Percentiles rank a stretch among this genome's conserved stretches.
Conservation (phyloP, 2,329 filamentous ascomycete species). For the Clonostachys sp. region DNA sequence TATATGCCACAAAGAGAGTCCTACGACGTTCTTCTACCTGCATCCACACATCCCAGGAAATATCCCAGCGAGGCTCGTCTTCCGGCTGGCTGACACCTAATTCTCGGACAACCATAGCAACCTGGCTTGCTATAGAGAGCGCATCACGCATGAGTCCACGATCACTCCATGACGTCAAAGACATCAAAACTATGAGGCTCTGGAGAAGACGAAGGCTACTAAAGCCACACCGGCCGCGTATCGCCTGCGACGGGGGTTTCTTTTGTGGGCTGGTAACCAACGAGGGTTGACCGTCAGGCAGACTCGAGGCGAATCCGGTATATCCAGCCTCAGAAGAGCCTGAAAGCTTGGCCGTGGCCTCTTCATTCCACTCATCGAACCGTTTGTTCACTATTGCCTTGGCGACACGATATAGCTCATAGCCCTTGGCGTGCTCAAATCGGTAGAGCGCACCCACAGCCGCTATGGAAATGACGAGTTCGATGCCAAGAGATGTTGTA, state of each 20-base stretch:
- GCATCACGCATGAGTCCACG: background rate
- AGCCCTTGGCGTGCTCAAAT: background rate
- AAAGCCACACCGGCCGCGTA: too few relatives aligned
- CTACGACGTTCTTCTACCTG: background rate
- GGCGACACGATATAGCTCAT: background rate
- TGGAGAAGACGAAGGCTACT: too few relatives aligned
- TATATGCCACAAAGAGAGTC: background rate
- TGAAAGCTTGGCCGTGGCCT: too few relatives aligned
- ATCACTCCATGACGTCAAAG: background rate
- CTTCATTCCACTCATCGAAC: too few relatives aligned
- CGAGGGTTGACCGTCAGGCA: too few relatives aligned
- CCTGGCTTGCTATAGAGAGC: background rate
- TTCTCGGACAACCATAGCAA: background rate
- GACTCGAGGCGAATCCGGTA: too few relatives aligned
- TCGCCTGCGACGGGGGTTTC: too few relatives aligned
- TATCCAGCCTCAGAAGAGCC: too few relatives aligned
- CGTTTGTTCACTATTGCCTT: background rate
- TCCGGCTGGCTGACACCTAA: background rate
- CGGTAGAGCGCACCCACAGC: background rate
- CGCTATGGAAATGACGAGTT: background rate
- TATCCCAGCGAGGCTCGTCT: background rate
- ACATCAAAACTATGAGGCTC: background rate
- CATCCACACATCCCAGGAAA: background rate
- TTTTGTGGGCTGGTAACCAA: too few relatives aligned
- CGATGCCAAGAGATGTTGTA: background rate